Evolutionary conservation across 805 yeast species (phyloP).

Genomic region (Lachancea waltii): DNA sequence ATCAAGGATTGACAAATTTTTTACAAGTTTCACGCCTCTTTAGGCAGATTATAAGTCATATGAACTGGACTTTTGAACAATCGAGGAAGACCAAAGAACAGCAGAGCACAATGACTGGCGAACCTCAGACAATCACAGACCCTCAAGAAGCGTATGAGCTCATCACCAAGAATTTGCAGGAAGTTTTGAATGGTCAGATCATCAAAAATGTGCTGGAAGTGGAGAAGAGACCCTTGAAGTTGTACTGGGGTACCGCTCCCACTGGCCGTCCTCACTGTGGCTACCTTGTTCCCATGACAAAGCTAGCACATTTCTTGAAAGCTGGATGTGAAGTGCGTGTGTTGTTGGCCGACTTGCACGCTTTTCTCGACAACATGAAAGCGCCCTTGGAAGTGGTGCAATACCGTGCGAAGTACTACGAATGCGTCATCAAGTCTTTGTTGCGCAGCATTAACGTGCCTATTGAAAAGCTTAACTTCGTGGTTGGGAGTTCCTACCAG

Average conservation of each 20-base stretch:
- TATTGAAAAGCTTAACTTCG: constrained; percentile 77
- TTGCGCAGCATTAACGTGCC: constrained; percentile 85
- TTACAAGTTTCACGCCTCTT: not conserved
- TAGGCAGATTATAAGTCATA: not conserved
- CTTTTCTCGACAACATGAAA: constrained; percentile 96
- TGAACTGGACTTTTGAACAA: not conserved
- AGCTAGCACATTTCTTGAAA: constrained; percentile 85
- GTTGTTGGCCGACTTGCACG: constrained; percentile 90
- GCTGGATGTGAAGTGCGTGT: constrained; percentile 96
- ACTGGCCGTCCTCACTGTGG: constrained; percentile 99
- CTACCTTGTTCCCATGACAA: constrained; percentile 96
- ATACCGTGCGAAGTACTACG: constrained; percentile 87
- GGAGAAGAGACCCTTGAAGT: constrained; percentile 71
- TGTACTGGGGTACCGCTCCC: constrained; percentile 99
- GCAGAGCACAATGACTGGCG: constrained; percentile 2
- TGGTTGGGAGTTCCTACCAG: constrained; percentile 88
- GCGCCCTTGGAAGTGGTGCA: constrained; percentile 90
- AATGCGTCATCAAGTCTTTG: constrained; percentile 73
- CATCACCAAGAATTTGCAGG: constrained; percentile 84
- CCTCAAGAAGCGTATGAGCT: constrained; percentile 63
- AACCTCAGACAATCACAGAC: constrained; percentile 26
- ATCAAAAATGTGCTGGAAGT: constrained; percentile 77
- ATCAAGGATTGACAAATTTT: not conserved
- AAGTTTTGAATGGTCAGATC: constrained; percentile 81
- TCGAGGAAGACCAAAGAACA: not conserved